Evolutionary conservation across 78 protist genomes (phyloP), one percentile per base, ranked within the genome.

Genomic region (Ministeria vibrans): DNA sequence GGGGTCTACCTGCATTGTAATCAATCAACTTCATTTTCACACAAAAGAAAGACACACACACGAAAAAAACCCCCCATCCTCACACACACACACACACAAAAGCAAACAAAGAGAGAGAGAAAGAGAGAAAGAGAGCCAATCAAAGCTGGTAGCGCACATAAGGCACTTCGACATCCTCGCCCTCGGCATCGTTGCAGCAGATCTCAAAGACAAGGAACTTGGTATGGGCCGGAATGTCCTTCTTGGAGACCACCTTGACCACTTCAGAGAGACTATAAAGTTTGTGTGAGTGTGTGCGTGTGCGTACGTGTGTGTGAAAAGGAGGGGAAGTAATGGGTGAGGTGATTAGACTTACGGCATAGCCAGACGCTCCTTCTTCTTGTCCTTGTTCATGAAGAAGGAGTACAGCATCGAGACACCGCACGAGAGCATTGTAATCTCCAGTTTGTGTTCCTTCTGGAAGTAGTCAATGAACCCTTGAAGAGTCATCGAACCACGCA

Each of bases 351-450:
- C 81, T 3, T 53, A 77, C 81, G 22, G 41, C 72, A 59, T 73
- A 43, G 23, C 61, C 38, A 75, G 64, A 38, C 78, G 53, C 77
- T 77, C 78, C 55, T 77, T 62, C 36, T 34, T 28, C 69, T 84
- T 71, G 34, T 63, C 45, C 45, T 1, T 11, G n/a, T 44, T 41
- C 85, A 69, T 71, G 64, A 86, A 86, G 53, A 18, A 15, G 27
- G 83, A 5, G 61, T 88, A 89, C 32, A 93, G 25, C 76, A 93
- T 75, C 25, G 86, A 73, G 25, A 69, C 82, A 15, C 92, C 91
- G 75, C 88, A 80, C 25, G 92, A 86, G 38, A 93, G 59, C 93
- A 93, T 93, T 22, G 72, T 43, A 36, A 86, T 68, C 9, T 85
- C 86, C 28, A 93, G 80, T 41, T 77, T 42, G 71, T 86, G 49